Evolutionary conservation across 805 yeast species (phyloP).

Genomic region (Novakomyces olei): DNA sequence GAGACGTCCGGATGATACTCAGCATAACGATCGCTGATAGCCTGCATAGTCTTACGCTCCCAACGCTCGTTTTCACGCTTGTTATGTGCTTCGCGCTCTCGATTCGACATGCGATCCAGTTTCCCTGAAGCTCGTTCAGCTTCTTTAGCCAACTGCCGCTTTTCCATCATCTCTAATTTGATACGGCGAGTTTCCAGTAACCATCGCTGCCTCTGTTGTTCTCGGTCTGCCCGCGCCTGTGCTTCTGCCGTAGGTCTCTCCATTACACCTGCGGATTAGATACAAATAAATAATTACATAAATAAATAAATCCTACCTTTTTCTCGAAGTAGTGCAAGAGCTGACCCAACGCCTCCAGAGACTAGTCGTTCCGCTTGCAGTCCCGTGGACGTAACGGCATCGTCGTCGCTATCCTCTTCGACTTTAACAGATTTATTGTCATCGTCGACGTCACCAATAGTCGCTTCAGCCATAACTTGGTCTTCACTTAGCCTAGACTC

Average conservation of each 20-base stretch:
- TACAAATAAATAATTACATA: too few species aligned
- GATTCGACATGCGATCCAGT: slow-evolving; percentile 13
- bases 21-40: slow-evolving; percentile 16
- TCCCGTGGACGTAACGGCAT: slow-evolving; percentile 7
- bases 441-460: slow-evolving; percentile 4
- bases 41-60: slow-evolving; percentile 12
- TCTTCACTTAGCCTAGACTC: slow-evolving; percentile 5
- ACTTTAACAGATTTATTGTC: slow-evolving; percentile 1
- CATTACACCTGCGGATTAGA: too few species aligned
- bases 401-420: slow-evolving; percentile 5
- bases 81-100: slow-evolving; percentile 12
- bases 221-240: slow-evolving; percentile 7
- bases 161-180: slow-evolving; percentile 9
- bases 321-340: slow-evolving; percentile 16
- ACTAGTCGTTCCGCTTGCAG: slow-evolving; percentile 10
- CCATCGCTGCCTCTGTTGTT: slow-evolving; percentile 5
- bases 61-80: slow-evolving; percentile 12
- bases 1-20: slow-evolving; percentile 24
- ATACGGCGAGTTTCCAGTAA: slow-evolving; percentile 4
- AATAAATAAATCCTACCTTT: slow-evolving; percentile 14
- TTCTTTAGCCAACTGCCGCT: slow-evolving; percentile 8
- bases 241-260: slow-evolving; percentile 10
- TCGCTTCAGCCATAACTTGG: slow-evolving; percentile 6
- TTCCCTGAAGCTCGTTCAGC: slow-evolving; percentile 11
- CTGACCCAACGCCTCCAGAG: slow-evolving; percentile 18